A percentile compares a stretch with the other conserved stretches of the same genome.
Conservation (phyloP, 805 yeast genomes). For the Wickerhamiella sergipiensis region DNA sequence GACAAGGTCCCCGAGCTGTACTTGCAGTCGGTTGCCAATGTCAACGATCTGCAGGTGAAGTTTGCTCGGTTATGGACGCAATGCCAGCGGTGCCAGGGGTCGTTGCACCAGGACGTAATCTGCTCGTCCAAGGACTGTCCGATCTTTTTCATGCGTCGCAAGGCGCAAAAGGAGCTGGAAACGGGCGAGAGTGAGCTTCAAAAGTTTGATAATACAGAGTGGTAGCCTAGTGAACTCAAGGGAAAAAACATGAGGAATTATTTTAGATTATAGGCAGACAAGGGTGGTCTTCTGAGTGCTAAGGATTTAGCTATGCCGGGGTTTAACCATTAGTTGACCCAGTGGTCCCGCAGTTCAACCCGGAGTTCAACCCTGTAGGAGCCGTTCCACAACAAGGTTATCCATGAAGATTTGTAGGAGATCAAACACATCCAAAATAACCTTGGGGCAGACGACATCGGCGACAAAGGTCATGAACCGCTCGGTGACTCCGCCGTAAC, state of each 20-base stretch:
- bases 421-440: background rate
- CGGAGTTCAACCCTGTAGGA: background rate
- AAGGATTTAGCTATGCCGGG: no score
- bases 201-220: slow-evolving; percentile 43
- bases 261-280: background rate
- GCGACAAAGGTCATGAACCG: background rate
- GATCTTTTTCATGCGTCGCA: slow-evolving; percentile 90
- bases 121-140: slow-evolving; percentile 96
- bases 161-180: slow-evolving; percentile 59
- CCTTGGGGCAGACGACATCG: background rate
- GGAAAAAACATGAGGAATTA: background rate
- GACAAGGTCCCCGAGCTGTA: slow-evolving; percentile 63
- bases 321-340: no score
- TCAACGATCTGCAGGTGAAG: slow-evolving; percentile 67
- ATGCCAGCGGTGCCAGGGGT: slow-evolving; percentile 95
- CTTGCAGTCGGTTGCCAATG: slow-evolving; percentile 63
- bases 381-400: background rate
- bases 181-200: slow-evolving; percentile 43
- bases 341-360: no score
- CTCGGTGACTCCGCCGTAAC: background rate
- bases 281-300: no score
- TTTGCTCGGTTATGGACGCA: slow-evolving; percentile 93
- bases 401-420: background rate
- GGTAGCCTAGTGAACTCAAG: slow-evolving; percentile 14
- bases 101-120: slow-evolving; percentile 85